These are phyloP conservation scores for Pseudonitzschia delicatissima DNA, from an alignment of 108 stramenopile genomes.

Conservation along the genomic window DNA sequence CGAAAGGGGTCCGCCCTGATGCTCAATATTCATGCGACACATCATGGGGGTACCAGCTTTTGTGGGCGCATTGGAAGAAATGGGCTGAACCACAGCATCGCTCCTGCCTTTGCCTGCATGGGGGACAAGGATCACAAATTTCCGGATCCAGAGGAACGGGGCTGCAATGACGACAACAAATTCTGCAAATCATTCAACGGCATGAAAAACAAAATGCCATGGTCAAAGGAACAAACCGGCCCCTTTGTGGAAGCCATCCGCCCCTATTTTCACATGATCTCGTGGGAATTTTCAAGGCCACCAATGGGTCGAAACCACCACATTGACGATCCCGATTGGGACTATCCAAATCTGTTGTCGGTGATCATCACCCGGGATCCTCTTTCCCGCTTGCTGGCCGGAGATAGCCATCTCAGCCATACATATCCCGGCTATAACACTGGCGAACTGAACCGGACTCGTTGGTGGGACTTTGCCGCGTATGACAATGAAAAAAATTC, in stretches of 20 bases:
- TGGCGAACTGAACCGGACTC: not conserved
- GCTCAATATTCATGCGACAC: conserved; percentile 46
- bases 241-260: not conserved
- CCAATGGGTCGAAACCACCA: not conserved
- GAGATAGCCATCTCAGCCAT: not conserved
- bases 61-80: not conserved
- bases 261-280: conserved; percentile 18
- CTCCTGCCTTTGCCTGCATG: conserved; percentile 1
- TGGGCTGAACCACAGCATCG: not conserved
- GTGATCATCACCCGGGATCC: conserved; percentile 47
- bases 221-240: conserved; percentile 9
- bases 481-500: not conserved
- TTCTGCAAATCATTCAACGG: too few relatives aligned
- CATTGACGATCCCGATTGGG: conserved; percentile 37
- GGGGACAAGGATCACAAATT: not conserved
- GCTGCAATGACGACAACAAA: not conserved
- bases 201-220: not conserved
- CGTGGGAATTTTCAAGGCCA: conserved; percentile 21
- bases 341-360: conserved; percentile 37
- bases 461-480: conserved; percentile 12
- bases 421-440: conserved; percentile 9
- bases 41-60: conserved; percentile 36
- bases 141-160: not conserved
- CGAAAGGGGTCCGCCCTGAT: conserved; percentile 25
- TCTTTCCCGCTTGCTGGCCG: conserved; percentile 38